Conservation (phyloP, 2,329 filamentous ascomycete species). For the Apiospora aurea region DNA sequence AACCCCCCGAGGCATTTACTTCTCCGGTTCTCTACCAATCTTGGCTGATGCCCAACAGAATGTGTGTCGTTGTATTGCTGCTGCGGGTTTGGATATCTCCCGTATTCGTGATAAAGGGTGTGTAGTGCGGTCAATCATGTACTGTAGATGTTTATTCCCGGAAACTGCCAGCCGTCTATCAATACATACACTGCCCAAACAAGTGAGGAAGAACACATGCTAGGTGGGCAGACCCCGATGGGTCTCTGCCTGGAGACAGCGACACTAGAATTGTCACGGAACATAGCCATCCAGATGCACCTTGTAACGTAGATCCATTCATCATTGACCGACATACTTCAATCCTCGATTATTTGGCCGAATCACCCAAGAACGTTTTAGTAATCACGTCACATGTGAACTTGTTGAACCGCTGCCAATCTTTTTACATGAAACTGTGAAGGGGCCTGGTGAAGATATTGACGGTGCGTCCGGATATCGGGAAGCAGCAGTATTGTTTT, state of each 20-base stretch:
- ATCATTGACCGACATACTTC: background rate
- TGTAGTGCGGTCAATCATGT: background rate
- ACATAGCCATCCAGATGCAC: background rate
- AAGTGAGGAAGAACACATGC: background rate
- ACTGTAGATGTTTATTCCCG: background rate
- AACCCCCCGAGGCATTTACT: background rate
- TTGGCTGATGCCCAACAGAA: conserved; percentile 12
- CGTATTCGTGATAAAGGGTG: background rate
- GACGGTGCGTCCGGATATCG: background rate
- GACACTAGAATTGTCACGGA: background rate
- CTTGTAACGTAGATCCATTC: background rate
- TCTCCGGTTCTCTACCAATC: background rate
- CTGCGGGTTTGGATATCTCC: no score
- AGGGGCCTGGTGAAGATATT: background rate
- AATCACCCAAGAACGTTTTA: background rate
- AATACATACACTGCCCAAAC: background rate
- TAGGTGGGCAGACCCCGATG: background rate
- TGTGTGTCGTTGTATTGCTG: background rate
- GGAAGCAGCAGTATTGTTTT: background rate
- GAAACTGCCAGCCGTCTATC: background rate
- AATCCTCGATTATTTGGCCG: background rate
- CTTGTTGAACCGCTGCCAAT: background rate
- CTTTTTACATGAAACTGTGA: background rate
- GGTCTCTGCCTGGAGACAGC: background rate
- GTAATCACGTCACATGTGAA: conserved; percentile 1